A percentile compares a stretch with the other conserved stretches of the same genome.
Conservation (phyloP, 2,329 filamentous ascomycete species). For the Diplodia sapinea region DNA sequence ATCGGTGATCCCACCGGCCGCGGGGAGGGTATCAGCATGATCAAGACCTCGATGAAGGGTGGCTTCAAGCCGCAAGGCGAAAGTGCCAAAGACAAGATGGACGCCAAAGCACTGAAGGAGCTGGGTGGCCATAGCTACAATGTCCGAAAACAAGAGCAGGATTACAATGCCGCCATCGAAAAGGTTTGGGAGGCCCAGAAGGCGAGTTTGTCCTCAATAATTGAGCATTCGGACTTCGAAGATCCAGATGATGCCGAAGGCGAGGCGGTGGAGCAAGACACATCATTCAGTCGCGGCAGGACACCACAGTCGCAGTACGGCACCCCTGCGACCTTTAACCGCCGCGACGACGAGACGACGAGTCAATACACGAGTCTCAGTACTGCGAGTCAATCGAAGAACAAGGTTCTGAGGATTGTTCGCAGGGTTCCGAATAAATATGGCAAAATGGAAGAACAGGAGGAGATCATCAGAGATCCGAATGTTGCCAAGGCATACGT, state of each 20-base stretch:
- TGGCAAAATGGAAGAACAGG: slow-evolving; percentile 66
- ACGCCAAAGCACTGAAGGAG: slow-evolving; percentile 72
- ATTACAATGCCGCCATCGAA: slow-evolving; percentile 89
- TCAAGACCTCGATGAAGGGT: slow-evolving; percentile 98
- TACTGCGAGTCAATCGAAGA: slow-evolving; percentile 65
- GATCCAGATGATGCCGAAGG: slow-evolving; percentile 64
- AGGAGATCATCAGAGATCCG: slow-evolving; percentile 73
- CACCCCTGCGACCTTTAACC: slow-evolving; percentile 61
- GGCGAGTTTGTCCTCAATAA: slow-evolving; percentile 72
- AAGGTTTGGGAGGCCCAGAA: slow-evolving; percentile 93
- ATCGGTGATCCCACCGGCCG: slow-evolving; percentile 93
- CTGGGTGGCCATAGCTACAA: slow-evolving; percentile 94
- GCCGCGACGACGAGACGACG: slow-evolving; percentile 72
- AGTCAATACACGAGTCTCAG: slow-evolving; percentile 58
- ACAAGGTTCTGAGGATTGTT: slow-evolving; percentile 74
- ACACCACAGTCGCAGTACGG: slow-evolving; percentile 71
- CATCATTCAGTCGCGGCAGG: slow-evolving; percentile 52
- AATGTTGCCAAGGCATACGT: slow-evolving; percentile 89
- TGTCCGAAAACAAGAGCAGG: slow-evolving; percentile 88
- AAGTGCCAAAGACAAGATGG: slow-evolving; percentile 84
- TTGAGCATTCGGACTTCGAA: slow-evolving; percentile 77
- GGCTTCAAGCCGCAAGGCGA: slow-evolving; percentile 91
- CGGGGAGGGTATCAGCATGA: slow-evolving; percentile 94
- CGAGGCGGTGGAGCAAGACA: slow-evolving; percentile 45
- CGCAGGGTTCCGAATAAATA: slow-evolving; percentile 69